Evolutionary conservation across 495 filamentous ascomycete species (phyloP), one percentile per base, ranked within the genome.

Genomic region (Trichocladium antarcticum): DNA sequence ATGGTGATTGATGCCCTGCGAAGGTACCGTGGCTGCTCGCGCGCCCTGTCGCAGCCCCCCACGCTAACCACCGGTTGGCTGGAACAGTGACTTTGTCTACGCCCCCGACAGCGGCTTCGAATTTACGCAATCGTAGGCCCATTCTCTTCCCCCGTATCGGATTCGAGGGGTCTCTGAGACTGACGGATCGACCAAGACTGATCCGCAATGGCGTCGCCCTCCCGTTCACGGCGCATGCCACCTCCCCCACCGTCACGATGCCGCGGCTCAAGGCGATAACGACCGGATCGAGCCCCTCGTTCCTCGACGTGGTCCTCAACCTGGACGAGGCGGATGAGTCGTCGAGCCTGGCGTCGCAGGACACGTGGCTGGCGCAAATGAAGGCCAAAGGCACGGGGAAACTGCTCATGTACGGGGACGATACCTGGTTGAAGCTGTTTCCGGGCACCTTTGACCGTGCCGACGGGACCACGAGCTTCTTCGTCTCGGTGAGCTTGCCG

Each of bases 351-450:
- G 79, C 84, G 14, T 74, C 74, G 28, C 92, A 97, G 65, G 92
- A 99, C 60, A 95, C 87, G 14, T 97, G 93, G 89, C 75, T 97
- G 34, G 84, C 87, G 20, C 92, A 99, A 67, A 76, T 99, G 65
- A 88, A 81, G 63, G 78, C 82, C 27, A 84, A 79, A 62, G 67
- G 69, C 14, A 59, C 61, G 2, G 85, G 82, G 21, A 85, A 84
- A 53, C 71, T 96, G 42, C 72, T 94, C 61, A 90, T 99, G 85
- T 95, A 93, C 56, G 92, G 92, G 37, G 92, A 99, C 60, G 92
- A 99, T 63, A 99, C 92, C 12, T 99, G 92, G 92, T 70, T 97
- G 47, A 97, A 95, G 65, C 75, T 99, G 29, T 97, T 99, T 61
- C 92, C 92, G 5, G 79, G 75, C 7, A 83, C 81, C 32, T 99